Evolutionary conservation across 805 yeast species (phyloP), one percentile per base, ranked within the genome.

Genomic region (Monosporozyma aerobia): DNA sequence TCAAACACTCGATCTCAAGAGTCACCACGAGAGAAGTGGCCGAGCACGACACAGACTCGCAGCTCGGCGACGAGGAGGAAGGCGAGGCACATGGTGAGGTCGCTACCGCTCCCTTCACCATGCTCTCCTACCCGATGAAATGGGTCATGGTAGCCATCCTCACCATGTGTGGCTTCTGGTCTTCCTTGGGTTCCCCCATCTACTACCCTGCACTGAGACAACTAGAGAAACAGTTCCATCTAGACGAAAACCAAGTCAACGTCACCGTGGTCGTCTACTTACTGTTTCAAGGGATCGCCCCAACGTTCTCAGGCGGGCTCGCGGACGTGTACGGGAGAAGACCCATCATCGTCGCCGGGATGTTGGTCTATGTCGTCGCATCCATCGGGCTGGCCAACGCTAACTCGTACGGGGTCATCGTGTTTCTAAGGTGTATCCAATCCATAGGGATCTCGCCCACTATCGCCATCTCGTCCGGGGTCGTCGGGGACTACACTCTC

Each of bases 201-300:
- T 89, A 85, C 64, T 83, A 87, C 68, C 95, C 95, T 0, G 89
- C 90, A 0, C 69, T 89, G 27, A 79, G 82, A 2, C 74, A 76
- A 27, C 67, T 89, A 23, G 79, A 81, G 45, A 58, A 66, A 2
- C 68, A 79, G 39, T 85, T 89, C 59, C 50, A 73, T 48, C 76
- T 83, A 4, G 64, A 80, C 13, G 80, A 79, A 45, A 81, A 80
- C 45, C 64, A 74, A 53, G 78, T 83, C 52, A 84, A 87, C 61
- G 63, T 85, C 19, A 80, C 94, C 0, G 85, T 89, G 35, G 90
- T 88, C 2, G 82, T 87, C 0, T 89, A 87, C 58, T 72, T 86
- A 47, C 63, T 86, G 5, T 76, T 84, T 52, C 96, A 88, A 68
- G 95, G 94, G 3, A 56, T 86, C 0, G 72, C 85, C 0, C 96